Conservation (phyloP, 1,139 yeast species). For the Nakaseomyces glabratus region DNA sequence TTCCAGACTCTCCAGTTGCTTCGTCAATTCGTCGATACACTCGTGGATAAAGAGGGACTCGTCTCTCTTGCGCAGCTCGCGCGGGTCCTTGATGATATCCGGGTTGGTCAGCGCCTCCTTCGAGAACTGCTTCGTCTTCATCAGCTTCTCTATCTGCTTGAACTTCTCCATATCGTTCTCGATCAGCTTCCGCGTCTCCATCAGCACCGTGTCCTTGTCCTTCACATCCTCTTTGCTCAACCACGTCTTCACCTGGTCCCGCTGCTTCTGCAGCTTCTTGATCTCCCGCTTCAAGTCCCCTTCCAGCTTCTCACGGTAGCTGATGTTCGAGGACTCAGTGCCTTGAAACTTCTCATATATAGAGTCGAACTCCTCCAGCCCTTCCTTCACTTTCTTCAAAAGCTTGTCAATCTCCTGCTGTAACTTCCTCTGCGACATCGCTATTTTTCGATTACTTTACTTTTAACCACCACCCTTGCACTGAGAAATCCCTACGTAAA, state of each 20-base stretch:
- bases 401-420: constrained; percentile 91
- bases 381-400: constrained; percentile 89
- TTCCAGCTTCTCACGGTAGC: constrained; percentile 92
- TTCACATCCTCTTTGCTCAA: constrained; percentile 85
- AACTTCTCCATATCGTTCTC: constrained; percentile 96
- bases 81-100: constrained; percentile 56
- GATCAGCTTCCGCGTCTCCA: constrained; percentile 74
- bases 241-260: constrained; percentile 97
- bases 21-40: constrained; percentile 72
- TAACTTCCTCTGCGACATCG: constrained; percentile 59
- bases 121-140: constrained; percentile 92
- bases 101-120: constrained; percentile 82
- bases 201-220: constrained; percentile 64
- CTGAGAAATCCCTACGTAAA: no score
- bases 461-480: no score
- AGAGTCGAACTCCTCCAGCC: constrained; percentile 78
- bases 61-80: constrained; percentile 71
- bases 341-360: constrained; percentile 78
- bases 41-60: constrained; percentile 63
- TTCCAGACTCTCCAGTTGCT: constrained; percentile 73
- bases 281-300: constrained; percentile 91
- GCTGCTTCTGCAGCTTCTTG: constrained; percentile 83
- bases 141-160: constrained; percentile 86
- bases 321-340: constrained; percentile 56
- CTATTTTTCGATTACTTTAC: no score